A percentile compares a stretch with the other conserved stretches of the same genome.
Conservation (phyloP, 768 basidiomycete genomes). For the Cystobasidium onofrii region DNA sequence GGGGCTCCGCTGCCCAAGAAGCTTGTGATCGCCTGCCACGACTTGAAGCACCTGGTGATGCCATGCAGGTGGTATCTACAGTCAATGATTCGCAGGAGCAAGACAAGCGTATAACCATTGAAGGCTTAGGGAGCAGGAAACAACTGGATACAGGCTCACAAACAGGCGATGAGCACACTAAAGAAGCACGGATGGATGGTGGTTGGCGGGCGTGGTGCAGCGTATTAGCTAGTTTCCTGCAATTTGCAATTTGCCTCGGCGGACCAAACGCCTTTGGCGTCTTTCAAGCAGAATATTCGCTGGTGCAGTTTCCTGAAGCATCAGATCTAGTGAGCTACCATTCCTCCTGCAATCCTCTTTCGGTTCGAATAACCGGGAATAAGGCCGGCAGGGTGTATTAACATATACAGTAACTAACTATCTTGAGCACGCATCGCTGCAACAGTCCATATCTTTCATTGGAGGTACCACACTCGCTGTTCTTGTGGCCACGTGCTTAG, state of each 20-base stretch:
- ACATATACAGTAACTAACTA: too few relatives aligned
- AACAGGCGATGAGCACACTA: not conserved
- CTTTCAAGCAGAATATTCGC: slow-evolving; percentile 26
- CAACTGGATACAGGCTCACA: not conserved
- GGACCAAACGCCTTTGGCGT: slow-evolving; percentile 9
- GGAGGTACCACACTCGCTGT: slow-evolving; percentile 2
- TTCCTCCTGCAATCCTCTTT: not conserved
- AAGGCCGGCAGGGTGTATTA: too few relatives aligned
- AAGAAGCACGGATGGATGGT: not conserved
- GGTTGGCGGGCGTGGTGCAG: slow-evolving; percentile 16
- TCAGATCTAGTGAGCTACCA: not conserved
- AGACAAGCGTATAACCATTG: too few relatives aligned
- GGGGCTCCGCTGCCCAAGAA: too few relatives aligned
- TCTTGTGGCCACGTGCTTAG: not conserved
- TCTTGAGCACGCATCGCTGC: too few relatives aligned
- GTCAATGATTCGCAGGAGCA: not conserved
- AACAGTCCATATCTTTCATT: slow-evolving; percentile 21
- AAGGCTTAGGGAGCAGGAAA: too few relatives aligned
- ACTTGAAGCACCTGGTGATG: too few relatives aligned
- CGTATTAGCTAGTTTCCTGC: slow-evolving; percentile 4
- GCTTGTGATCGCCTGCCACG: too few relatives aligned
- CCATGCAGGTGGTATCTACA: too few relatives aligned
- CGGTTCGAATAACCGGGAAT: not conserved
- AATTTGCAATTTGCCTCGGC: slow-evolving; percentile 1
- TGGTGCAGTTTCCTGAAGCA: slow-evolving; percentile 14